Base-by-base conservation (phyloP, 1,284 basidiomycete genomes). In the Ganoderma lingzhi region DNA sequence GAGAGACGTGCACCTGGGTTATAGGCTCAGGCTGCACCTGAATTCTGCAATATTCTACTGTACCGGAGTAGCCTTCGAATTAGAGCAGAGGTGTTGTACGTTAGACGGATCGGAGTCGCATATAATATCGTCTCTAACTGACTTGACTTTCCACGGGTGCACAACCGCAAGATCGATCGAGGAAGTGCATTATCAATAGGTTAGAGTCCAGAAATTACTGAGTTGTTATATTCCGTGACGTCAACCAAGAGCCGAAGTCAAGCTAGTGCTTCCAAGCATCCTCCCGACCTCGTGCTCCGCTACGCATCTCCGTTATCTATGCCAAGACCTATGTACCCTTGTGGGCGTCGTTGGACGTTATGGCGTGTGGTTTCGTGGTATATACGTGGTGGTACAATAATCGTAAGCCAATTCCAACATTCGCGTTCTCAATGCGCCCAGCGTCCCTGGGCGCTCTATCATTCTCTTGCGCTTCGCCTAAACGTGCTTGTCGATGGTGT, bases 401-500 rank as follows among this genome's bases (percentile, higher is more conserved):
- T n/a, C 17, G 15, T 23, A 59, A 44, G n/a, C 4, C 12, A 28
- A 28, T 61, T 41, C 23, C 39, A 23, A 23, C 19, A 35, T 35
- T 35, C 35, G 35, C 35, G 9, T 42, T 39, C 15, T 35, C 32
- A 28, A 59, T 35, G 8, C 32, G 32, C 32, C 6, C 14, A 32
- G 23, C n/a, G 17, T 23, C 14, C 55, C 2, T 5, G 6, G 6
- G 55, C 32, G 55, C 55, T 58, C 55, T 32, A 58, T 19, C 19
- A 12, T 28, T 9, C 3, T 4, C 48, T 28, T 51, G 2, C 9
- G 28, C 55, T 19, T 30, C 39, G 8, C 41, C 63, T 67, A 73
- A 55, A 73, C 63, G 58, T 62, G 66, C 65, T 75, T 68, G 67
- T 72, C 74, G 67, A 72, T 59, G 55, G 64, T 55, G 59, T 67